phyloP scores from a whole-genome alignment of 2,329 filamentous ascomycete species.

The Phaeosphaeria sp. region DNA sequence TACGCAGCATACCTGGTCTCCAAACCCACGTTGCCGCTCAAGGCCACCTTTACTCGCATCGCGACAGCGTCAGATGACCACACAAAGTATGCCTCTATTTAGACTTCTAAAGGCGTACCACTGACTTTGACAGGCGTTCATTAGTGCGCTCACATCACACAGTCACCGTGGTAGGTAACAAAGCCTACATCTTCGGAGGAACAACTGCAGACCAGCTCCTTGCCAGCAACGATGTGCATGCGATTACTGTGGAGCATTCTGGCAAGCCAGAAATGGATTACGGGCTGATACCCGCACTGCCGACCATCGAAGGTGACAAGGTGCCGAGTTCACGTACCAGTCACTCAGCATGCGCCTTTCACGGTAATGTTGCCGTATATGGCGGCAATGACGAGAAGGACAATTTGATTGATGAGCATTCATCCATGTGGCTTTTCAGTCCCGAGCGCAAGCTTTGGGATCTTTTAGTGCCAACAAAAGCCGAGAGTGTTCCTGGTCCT shows the following conservation, averaged over 20 bases:
- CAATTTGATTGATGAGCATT: constrained; percentile 43
- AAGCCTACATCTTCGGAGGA: constrained; percentile 56
- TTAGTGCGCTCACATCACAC: constrained; percentile 48
- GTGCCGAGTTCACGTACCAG: constrained; percentile 46
- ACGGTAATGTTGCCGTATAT: constrained; percentile 49
- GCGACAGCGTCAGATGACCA: constrained; percentile 47
- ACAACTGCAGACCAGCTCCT: constrained; percentile 43
- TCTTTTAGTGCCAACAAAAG: constrained; percentile 20
- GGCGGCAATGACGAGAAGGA: constrained; percentile 46
- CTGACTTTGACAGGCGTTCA: constrained; percentile 29
- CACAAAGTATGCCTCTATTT: constrained; percentile 32
- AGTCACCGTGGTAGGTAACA: constrained; percentile 49
- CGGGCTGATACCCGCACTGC: constrained; percentile 50
- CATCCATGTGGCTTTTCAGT: constrained; percentile 52
- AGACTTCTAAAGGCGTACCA: neutral
- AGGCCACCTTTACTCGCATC: constrained; percentile 51
- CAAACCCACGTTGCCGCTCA: constrained; percentile 52
- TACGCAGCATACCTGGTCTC: constrained; percentile 51
- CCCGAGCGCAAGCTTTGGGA: constrained; percentile 38
- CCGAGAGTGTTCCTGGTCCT: constrained; percentile 25
- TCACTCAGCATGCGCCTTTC: constrained; percentile 51
- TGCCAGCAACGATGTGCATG: constrained; percentile 53
- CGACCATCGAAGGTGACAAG: constrained; percentile 34
- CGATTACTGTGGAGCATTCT: constrained; percentile 44
- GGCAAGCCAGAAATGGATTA: constrained; percentile 48